phyloP scores from a whole-genome alignment of 1,284 basidiomycete species.

The Schizophyllum amplum region DNA sequence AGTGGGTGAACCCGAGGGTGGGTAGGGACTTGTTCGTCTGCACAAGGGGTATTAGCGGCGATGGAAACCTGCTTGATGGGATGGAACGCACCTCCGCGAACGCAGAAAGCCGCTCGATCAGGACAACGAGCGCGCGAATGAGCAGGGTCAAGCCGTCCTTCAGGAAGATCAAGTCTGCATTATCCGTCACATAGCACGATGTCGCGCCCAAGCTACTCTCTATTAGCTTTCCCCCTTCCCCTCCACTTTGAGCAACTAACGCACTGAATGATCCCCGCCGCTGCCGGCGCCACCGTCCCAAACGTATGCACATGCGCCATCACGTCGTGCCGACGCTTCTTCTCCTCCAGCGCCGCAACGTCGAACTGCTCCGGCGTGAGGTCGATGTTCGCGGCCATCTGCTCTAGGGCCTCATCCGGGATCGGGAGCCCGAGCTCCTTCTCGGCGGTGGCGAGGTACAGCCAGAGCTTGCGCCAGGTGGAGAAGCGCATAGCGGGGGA shows the following conservation, averaged over 20 bases:
- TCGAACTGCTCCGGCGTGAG: conserved; percentile 89
- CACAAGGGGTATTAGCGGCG: background rate
- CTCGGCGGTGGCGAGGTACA: conserved; percentile 94
- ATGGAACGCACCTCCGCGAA: conserved; percentile 58
- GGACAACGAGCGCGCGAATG: conserved; percentile 79
- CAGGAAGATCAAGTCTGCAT: conserved; percentile 96
- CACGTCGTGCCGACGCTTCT: conserved; percentile 96
- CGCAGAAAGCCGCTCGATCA: conserved; percentile 80
- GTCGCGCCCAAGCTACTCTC: conserved; percentile 87
- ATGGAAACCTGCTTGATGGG: background rate
- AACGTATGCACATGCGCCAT: conserved; percentile 99
- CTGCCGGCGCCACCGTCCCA: conserved; percentile 88
- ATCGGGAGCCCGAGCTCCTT: conserved; percentile 93
- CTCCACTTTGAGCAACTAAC: conserved; percentile 20
- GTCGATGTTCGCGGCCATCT: conserved; percentile 87
- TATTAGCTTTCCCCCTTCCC: conserved; percentile 4
- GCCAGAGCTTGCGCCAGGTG: conserved; percentile 97
- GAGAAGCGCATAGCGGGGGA: conserved; percentile 89
- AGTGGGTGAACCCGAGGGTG: conserved; percentile 96
- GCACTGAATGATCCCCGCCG: conserved; percentile 95
- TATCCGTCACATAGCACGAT: conserved; percentile 98
- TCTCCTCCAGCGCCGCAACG: conserved; percentile 90
- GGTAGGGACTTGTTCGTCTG: conserved; percentile 38
- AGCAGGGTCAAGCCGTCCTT: conserved; percentile 82
- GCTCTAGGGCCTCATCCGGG: conserved; percentile 83